Evolutionary conservation across 2,329 filamentous ascomycete species (phyloP), one percentile per base, ranked within the genome.

Genomic region (Calonectria pteridis): DNA sequence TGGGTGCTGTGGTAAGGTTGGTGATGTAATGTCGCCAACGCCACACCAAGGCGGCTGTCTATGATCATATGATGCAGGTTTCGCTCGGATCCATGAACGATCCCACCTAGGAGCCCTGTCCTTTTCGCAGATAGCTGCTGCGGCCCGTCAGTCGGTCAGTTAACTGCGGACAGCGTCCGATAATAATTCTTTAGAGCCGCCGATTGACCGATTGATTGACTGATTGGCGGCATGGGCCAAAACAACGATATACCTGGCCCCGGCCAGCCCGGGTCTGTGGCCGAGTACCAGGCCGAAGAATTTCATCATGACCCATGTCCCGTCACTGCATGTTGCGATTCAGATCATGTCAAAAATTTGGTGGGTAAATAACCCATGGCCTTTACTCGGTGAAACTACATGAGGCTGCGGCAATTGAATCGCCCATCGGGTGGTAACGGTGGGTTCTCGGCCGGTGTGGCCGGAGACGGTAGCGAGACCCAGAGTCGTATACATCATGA

Each of bases 31-130:
- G 69, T 65, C 55, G 68, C 64, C 46, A 53, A 67, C 74, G 77
- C 75, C 73, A 76, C 71, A 71, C 75, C 72, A 77, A 50, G 69
- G 75, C 74, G 74, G 76, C 76, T 79, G 77, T 73, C 69, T 59
- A 46, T 46, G 77, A 79, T 79, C 78, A 79, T 79, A 79, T 79
- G 75, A 79, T 79, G 69, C 69, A 77, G 77, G 75, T 67, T 76
- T 78, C 72, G 59, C 66, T 67, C 55, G 63, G 71, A 59, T 66
- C 53, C 63, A 66, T 67, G 51, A 35, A 59, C 33, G 67, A 66
- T 50, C 59, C 67, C 23, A 35, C 66, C 33, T 16, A 72, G 29
- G 18, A 28, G 50, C 31, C 51, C 65, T 69, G 40, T 46, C 50
- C 50, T 65, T 65, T 26, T 58, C 29, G 46, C 43, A 72, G 59